A percentile compares a stretch with the other conserved stretches of the same genome.
Conservation (phyloP, 1,284 basidiomycete genomes). For the Cystobasidium pallidum region DNA sequence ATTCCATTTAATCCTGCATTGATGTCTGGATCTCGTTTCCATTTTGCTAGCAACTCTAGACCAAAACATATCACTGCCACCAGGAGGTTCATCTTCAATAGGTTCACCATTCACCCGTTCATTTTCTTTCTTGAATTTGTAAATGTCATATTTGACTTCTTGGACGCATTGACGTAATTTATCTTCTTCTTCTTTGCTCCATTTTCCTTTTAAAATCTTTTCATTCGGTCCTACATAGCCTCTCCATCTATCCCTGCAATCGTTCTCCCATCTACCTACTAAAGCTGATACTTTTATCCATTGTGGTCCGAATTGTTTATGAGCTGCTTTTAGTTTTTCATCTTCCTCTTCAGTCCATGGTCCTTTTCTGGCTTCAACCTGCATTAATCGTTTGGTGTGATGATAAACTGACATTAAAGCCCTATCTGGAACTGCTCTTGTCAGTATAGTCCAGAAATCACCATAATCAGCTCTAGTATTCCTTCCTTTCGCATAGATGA, state of each 20-base stretch:
- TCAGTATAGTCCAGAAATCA: constrained; percentile 75
- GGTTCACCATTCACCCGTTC: background rate
- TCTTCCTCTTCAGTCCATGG: constrained; percentile 73
- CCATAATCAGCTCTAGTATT: constrained; percentile 62
- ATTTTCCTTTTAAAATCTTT: constrained; percentile 38
- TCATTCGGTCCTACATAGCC: constrained; percentile 68
- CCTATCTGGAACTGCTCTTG: constrained; percentile 68
- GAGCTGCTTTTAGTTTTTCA: constrained; percentile 67
- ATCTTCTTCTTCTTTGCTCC: constrained; percentile 49
- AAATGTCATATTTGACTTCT: constrained; percentile 48
- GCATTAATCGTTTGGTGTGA: constrained; percentile 68
- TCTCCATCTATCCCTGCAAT: constrained; percentile 80
- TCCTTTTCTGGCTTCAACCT: constrained; percentile 70
- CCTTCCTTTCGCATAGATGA: constrained; percentile 69
- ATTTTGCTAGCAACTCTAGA: constrained; percentile 71
- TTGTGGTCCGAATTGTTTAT: constrained; percentile 68
- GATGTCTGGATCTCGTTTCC: constrained; percentile 74
- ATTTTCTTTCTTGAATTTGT: constrained; percentile 35
- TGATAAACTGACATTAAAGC: constrained; percentile 80
- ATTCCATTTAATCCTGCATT: constrained; percentile 77
- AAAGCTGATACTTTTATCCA: constrained; percentile 73
- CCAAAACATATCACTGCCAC: constrained; percentile 80
- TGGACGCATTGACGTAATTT: constrained; percentile 45
- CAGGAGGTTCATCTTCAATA: constrained; percentile 54
- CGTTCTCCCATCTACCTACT: constrained; percentile 72